Evolutionary conservation across 75 land plant species (phyloP).

Genomic region (Isoetes taiwanensis): DNA sequence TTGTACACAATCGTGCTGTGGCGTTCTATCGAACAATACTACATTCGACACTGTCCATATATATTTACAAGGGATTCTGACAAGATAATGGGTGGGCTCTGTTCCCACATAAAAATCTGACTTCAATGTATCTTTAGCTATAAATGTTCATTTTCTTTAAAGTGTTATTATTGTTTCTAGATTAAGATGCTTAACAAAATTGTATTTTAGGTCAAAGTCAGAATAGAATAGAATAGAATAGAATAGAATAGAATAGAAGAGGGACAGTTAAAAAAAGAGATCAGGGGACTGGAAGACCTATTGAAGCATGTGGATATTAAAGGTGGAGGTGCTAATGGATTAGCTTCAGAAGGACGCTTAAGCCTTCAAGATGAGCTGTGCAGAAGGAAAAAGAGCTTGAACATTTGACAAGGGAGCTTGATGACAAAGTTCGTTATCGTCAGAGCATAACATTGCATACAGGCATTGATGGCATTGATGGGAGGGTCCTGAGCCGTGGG

Average conservation of each 20-base stretch:
- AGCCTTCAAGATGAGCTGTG: constrained; percentile 11
- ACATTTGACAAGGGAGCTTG: constrained; percentile 27
- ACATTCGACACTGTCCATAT: too few species aligned
- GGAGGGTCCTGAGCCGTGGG: too few species aligned
- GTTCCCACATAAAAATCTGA: neutral
- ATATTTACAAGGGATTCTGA: too few species aligned
- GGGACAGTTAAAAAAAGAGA: constrained; percentile 44
- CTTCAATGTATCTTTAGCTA: neutral
- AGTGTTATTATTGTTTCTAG: neutral
- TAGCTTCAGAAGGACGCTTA: constrained; percentile 11
- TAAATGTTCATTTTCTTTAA: neutral
- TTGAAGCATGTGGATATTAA: constrained; percentile 3
- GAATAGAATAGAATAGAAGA: too few species aligned
- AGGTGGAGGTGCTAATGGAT: constrained; percentile 9
- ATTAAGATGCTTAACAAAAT: neutral
- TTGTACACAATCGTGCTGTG: too few species aligned
- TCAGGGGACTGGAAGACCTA: constrained; percentile 27
- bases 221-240: too few species aligned
- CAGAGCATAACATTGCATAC: too few species aligned
- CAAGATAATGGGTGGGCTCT: too few species aligned
- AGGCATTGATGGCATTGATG: too few species aligned
- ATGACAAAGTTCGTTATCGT: constrained; percentile 49
- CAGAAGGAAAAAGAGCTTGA: constrained; percentile 42
- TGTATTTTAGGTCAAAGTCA: constrained; percentile 37
- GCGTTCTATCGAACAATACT: too few species aligned